These are phyloP conservation scores for Herpetomonas samuelpessoai DNA, from an alignment of 208 protist species.

Conservation along the genomic window DNA sequence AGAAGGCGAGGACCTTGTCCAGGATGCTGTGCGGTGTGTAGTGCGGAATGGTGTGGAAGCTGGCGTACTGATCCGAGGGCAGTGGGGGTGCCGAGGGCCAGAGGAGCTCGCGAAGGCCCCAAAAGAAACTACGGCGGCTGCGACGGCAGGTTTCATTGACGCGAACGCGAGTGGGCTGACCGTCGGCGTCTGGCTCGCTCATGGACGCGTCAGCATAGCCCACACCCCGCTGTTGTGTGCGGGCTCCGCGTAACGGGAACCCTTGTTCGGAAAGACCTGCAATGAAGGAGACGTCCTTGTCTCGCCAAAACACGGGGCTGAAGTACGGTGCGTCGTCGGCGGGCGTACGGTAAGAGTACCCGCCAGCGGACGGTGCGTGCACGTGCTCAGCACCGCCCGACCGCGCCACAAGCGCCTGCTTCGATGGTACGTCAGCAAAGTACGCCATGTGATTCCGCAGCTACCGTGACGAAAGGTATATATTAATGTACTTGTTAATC, in stretches of 20 bases:
- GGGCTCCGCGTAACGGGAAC: background rate
- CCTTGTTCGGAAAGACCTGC: constrained; percentile 28
- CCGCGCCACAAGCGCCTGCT: too few species aligned
- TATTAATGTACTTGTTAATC: too few species aligned
- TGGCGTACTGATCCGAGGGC: background rate
- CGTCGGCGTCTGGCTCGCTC: background rate
- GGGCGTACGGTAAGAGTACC: constrained; percentile 28
- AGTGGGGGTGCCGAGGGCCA: background rate
- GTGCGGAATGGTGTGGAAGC: constrained; percentile 29
- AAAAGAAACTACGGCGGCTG: background rate
- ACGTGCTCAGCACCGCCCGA: background rate
- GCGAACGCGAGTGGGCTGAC: too few species aligned
- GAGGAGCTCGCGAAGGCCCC: background rate
- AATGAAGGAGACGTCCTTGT: constrained; percentile 59
- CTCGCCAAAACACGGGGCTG: constrained; percentile 56
- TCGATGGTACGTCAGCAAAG: too few species aligned
- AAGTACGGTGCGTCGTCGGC: constrained; percentile 58
- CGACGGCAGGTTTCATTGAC: background rate
- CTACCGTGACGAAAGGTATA: too few species aligned
- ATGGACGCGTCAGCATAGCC: background rate
- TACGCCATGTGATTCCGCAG: too few species aligned
- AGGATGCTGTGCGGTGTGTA: constrained; percentile 10
- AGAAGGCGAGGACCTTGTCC: constrained; percentile 18
- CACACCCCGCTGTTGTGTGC: background rate
- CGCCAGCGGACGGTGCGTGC: background rate